phyloP scores from a whole-genome alignment of 2,329 filamentous ascomycete genomes.

The Fusarium sp. region DNA sequence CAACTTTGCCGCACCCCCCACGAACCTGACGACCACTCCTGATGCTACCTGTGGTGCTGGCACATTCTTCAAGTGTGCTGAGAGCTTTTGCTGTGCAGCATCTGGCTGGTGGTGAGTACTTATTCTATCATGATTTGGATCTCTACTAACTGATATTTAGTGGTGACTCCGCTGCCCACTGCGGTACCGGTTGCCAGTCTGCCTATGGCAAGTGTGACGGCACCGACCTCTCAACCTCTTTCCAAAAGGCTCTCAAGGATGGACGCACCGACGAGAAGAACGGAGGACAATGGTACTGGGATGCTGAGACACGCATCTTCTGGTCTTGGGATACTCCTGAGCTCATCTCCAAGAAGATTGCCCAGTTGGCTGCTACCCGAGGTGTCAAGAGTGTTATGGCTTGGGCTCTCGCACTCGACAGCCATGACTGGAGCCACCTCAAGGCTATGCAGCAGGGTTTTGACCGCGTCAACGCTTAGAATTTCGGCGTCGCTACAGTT shows the following conservation, averaged over 20 bases:
- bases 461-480: conserved; percentile 9
- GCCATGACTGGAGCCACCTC: conserved; percentile 58
- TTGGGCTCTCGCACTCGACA: conserved; percentile 67
- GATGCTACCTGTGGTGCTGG: conserved; percentile 42
- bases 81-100: conserved; percentile 34
- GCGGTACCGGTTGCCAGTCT: conserved; percentile 40
- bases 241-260: conserved; percentile 57
- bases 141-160: conserved; percentile 1
- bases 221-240: conserved; percentile 46
- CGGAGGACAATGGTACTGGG: conserved; percentile 69
- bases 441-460: conserved; percentile 55
- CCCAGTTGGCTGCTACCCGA: conserved; percentile 56
- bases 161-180: conserved; percentile 40
- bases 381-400: conserved; percentile 65
- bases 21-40: conserved; percentile 35
- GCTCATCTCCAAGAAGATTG: conserved; percentile 63
- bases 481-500: neutral
- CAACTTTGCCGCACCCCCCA: conserved; percentile 45
- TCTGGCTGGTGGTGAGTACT: conserved; percentile 45
- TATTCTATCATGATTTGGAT: accelerated
- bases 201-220: conserved; percentile 41
- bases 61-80: conserved; percentile 33
- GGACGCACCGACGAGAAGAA: conserved; percentile 61
- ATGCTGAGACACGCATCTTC: conserved; percentile 59
- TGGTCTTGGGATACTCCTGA: conserved; percentile 69